These are phyloP conservation scores for Epichloe amarillans DNA, from an alignment of 2,329 filamentous ascomycete genomes.

Conservation along the genomic window DNA sequence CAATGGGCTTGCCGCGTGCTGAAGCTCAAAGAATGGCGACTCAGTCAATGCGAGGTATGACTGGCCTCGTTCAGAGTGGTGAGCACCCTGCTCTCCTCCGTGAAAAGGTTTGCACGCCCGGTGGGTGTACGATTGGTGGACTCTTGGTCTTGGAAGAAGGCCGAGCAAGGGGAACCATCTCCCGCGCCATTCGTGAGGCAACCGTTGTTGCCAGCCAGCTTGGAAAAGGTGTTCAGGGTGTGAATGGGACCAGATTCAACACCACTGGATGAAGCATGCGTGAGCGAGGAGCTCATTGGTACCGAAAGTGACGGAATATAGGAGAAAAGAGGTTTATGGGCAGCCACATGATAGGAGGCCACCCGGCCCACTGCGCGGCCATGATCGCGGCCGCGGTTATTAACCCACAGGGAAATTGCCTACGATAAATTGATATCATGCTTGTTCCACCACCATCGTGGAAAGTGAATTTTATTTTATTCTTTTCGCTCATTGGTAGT, in stretches of 20 bases:
- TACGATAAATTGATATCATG: no score
- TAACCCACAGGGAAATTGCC: no score
- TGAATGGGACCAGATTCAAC: slow-evolving; percentile 21
- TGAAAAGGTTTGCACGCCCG: slow-evolving; percentile 66
- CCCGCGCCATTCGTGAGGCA: slow-evolving; percentile 57
- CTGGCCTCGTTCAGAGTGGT: slow-evolving; percentile 53
- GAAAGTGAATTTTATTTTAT: no score
- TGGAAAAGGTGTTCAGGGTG: slow-evolving; percentile 24
- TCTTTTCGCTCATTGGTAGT: no score
- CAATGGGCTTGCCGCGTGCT: slow-evolving; percentile 60
- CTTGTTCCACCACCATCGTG: no score
- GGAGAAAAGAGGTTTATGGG: no score
- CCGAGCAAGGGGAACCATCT: slow-evolving; percentile 50
- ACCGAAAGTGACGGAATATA: not conserved
- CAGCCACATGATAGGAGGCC: no score
- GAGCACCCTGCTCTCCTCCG: slow-evolving; percentile 64
- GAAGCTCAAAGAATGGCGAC: slow-evolving; percentile 68
- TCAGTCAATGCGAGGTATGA: slow-evolving; percentile 64
- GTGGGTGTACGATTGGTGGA: slow-evolving; percentile 66
- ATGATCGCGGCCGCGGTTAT: no score
- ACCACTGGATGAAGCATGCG: not conserved
- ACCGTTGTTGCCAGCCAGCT: slow-evolving; percentile 56
- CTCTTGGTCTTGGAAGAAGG: slow-evolving; percentile 63
- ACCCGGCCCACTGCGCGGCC: no score
- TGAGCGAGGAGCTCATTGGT: not conserved